Conservation (phyloP, 441 rosid species). For the Dalechampia spathulata region DNA sequence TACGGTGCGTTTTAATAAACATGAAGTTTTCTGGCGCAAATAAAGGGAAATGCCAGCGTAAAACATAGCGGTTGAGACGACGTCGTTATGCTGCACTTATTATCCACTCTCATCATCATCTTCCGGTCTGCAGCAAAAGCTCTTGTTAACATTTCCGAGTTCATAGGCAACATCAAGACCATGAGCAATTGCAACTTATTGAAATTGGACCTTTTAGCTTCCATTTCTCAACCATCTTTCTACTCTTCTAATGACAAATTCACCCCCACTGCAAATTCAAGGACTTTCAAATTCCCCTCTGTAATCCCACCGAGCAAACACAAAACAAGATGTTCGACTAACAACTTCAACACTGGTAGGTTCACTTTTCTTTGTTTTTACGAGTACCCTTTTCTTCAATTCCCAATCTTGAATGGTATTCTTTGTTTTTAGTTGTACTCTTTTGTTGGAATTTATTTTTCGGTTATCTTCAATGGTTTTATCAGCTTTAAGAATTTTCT, state of each 20-base stretch:
- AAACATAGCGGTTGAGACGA: too few relatives aligned
- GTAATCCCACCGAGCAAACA: constrained; percentile 13
- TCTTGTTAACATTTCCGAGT: too few relatives aligned
- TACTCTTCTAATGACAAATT: constrained; percentile 27
- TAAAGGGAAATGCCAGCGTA: too few relatives aligned
- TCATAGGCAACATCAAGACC: too few relatives aligned
- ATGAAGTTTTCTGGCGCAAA: too few relatives aligned
- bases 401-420: not conserved
- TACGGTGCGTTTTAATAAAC: too few relatives aligned
- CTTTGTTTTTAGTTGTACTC: not conserved
- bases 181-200: constrained; percentile 22
- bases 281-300: constrained; percentile 14
- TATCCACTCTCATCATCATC: too few relatives aligned
- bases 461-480: too few relatives aligned
- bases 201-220: constrained; percentile 13
- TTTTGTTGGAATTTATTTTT: too few relatives aligned
- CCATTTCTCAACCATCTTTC: constrained; percentile 16
- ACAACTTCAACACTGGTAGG: constrained; percentile 26
- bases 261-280: not conserved
- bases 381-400: constrained; percentile 8
- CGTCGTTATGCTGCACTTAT: too few relatives aligned
- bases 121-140: too few relatives aligned
- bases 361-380: constrained; percentile 3
- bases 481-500: too few relatives aligned
- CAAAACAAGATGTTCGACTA: constrained; percentile 16